phyloP scores from a whole-genome alignment of 2,329 filamentous ascomycete species.

The Neonectria magnoliae region DNA sequence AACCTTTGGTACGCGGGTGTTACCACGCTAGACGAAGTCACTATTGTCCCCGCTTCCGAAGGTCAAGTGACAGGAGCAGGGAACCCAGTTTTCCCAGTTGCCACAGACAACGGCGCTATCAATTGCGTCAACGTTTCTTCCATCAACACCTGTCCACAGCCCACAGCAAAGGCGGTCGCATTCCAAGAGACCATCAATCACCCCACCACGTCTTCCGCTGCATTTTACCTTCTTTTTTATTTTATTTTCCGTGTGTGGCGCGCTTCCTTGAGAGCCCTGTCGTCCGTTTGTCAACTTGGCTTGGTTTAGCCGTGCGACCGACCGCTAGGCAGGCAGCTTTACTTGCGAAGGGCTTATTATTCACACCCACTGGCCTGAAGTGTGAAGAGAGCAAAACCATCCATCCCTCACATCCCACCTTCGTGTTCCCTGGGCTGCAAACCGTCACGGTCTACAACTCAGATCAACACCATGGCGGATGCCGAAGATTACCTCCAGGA shows the following conservation, averaged over 20 bases:
- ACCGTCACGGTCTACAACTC: slow-evolving; percentile 16
- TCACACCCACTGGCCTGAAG: slow-evolving; percentile 23
- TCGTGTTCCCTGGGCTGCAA: slow-evolving; percentile 13
- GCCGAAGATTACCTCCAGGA: slow-evolving; percentile 86
- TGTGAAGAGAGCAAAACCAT: slow-evolving; percentile 17
- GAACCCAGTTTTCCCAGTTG: slow-evolving; percentile 44
- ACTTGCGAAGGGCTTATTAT: slow-evolving; percentile 29
- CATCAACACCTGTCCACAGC: slow-evolving; percentile 40
- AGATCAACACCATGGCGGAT: slow-evolving; percentile 64
- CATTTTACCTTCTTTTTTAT: slow-evolving; percentile 19
- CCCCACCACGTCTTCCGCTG: slow-evolving; percentile 30
- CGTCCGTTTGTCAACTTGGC: neutral
- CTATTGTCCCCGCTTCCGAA: no score
- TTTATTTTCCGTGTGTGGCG: slow-evolving; percentile 5
- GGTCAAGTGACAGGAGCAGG: slow-evolving; percentile 36
- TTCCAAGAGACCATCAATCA: slow-evolving; percentile 37
- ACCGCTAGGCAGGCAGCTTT: slow-evolving; percentile 1
- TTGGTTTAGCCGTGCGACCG: slow-evolving; percentile 1
- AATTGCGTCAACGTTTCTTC: slow-evolving; percentile 48
- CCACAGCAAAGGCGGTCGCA: slow-evolving; percentile 11
- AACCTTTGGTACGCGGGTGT: no score
- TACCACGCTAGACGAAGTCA: no score
- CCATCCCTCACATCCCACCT: slow-evolving; percentile 22
- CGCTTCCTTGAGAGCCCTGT: neutral
- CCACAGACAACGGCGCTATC: slow-evolving; percentile 52